These are phyloP conservation scores for Tilletia setariae DNA, from an alignment of 1,284 basidiomycete genomes.

Conservation along the genomic window DNA sequence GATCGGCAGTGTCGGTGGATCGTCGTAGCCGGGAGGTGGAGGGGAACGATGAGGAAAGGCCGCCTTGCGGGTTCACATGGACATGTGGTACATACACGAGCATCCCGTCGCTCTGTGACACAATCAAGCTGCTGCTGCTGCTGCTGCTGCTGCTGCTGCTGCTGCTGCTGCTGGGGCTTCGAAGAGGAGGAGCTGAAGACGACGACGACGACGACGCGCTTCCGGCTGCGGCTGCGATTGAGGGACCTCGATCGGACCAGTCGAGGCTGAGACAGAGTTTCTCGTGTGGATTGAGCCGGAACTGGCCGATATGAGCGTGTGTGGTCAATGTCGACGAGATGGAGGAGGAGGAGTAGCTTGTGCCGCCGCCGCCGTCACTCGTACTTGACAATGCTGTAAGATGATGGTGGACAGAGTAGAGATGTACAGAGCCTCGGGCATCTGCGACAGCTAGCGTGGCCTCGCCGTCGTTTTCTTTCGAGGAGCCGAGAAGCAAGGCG, in stretches of 20 bases:
- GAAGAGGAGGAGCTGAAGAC: too few relatives aligned
- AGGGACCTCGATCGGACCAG: conserved; percentile 37
- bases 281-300: conserved; percentile 33
- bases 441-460: conserved; percentile 7
- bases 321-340: neutral
- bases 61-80: neutral
- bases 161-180: too few relatives aligned
- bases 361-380: too few relatives aligned
- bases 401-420: conserved; percentile 12
- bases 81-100: conserved; percentile 41
- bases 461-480: neutral
- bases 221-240: too few relatives aligned
- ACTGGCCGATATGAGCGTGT: neutral
- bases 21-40: too few relatives aligned
- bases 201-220: too few relatives aligned
- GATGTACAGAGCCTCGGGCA: conserved; percentile 19
- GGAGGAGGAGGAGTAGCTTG: neutral
- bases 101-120: conserved; percentile 51
- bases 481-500: neutral
- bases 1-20: too few relatives aligned
- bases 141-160: neutral
- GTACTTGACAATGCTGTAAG: too few relatives aligned
- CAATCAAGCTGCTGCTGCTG: conserved; percentile 24
- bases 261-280: conserved; percentile 51
- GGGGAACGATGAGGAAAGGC: too few relatives aligned